Percentiles rank a stretch among this genome's conserved stretches.
These are phyloP conservation scores for Aspergillus neoniger DNA, from an alignment of 2,329 filamentous ascomycete species.

Conservation along the genomic window DNA sequence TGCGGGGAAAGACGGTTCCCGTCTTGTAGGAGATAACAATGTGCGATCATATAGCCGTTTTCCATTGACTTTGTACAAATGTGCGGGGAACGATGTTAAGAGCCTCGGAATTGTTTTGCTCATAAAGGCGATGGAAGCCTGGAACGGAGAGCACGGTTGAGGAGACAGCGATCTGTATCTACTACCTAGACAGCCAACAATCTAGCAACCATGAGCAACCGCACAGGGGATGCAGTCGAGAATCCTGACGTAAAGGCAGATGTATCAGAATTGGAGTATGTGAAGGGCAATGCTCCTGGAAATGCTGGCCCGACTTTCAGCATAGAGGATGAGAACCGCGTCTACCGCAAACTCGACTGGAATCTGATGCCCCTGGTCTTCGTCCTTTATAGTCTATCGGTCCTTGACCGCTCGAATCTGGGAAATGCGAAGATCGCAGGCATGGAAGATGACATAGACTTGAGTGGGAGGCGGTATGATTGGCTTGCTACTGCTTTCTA, in stretches of 20 bases:
- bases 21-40: neutral
- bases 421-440: constrained; percentile 21
- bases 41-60: neutral
- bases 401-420: constrained; percentile 6
- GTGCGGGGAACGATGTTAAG: neutral
- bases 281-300: neutral
- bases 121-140: neutral
- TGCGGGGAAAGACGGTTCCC: neutral
- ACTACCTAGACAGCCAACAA: neutral
- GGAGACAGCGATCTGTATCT: neutral
- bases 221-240: neutral
- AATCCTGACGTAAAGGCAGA: neutral
- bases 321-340: constrained; percentile 1
- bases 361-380: constrained; percentile 10
- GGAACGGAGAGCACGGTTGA: neutral
- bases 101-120: neutral
- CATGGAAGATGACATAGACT: constrained; percentile 19
- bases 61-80: neutral
- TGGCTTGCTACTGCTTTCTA: constrained; percentile 24
- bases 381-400: constrained; percentile 1
- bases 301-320: neutral
- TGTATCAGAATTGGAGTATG: neutral
- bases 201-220: neutral
- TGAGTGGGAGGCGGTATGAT: constrained; percentile 19
- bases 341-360: constrained; percentile 12